Evolutionary conservation across 371 early-diverging fungal species (phyloP).

Genomic region (Rhizopus delemar): DNA sequence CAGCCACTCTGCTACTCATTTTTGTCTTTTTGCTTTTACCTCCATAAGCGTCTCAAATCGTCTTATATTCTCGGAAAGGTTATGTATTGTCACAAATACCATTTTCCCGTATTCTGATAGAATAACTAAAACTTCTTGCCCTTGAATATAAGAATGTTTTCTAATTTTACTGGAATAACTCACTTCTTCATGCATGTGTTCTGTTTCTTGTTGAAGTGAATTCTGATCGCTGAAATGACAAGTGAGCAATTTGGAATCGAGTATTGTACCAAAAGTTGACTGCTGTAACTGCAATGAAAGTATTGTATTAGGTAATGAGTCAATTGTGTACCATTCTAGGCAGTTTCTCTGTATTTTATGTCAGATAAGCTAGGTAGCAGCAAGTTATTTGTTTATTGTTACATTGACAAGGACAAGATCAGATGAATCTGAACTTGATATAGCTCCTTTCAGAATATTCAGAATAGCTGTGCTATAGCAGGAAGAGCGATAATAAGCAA

Average conservation of each 20-base stretch:
- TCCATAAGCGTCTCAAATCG: conserved; percentile 41
- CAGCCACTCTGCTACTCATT: background rate
- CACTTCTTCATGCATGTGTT: conserved; percentile 2
- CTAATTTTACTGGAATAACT: conserved; percentile 19
- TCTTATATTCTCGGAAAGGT: conserved; percentile 12
- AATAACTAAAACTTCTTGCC: conserved; percentile 36
- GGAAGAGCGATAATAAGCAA: conserved; percentile 33
- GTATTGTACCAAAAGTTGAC: conserved; percentile 34
- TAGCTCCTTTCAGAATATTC: conserved; percentile 28
- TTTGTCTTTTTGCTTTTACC: conserved; percentile 9
- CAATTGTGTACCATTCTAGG: conserved; percentile 25
- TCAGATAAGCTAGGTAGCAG: background rate
- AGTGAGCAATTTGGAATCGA: conserved; percentile 25
- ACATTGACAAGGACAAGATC: conserved; percentile 40
- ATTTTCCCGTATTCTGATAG: conserved; percentile 48
- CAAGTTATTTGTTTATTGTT: background rate
- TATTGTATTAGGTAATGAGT: conserved; percentile 2
- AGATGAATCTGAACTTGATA: conserved; percentile 12
- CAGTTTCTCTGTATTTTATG: conserved; percentile 24
- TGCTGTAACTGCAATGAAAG: conserved; percentile 31
- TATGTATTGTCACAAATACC: conserved; percentile 31
- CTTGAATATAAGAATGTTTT: conserved; percentile 30
- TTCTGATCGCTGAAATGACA: conserved; percentile 21
- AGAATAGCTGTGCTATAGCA: conserved; percentile 32
- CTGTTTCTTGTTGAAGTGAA: background rate